These are phyloP conservation scores for Talaromyces sp. DNA, from an alignment of 2,329 filamentous ascomycete species.

Conservation along the genomic window DNA sequence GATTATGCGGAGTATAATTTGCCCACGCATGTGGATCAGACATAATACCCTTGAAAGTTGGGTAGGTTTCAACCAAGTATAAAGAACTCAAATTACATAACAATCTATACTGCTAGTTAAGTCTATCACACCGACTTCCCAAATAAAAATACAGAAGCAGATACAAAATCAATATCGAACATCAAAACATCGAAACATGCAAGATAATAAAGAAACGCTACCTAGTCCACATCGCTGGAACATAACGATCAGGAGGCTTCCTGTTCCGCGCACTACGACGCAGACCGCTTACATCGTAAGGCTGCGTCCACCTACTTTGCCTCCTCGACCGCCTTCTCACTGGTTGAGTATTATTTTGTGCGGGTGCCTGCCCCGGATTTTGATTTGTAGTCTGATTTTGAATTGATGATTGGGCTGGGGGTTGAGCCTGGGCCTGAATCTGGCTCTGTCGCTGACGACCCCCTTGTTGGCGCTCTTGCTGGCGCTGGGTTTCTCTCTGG, in stretches of 20 bases:
- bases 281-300: background rate
- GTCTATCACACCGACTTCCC: background rate
- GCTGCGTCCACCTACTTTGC: background rate
- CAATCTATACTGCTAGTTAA: background rate
- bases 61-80: no score
- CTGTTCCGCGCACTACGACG: constrained; percentile 1
- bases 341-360: background rate
- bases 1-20: constrained; percentile 48
- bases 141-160: no score
- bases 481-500: background rate
- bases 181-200: background rate
- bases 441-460: background rate
- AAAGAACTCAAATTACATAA: no score
- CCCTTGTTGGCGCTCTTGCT: background rate
- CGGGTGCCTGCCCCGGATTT: background rate
- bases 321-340: background rate
- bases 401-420: background rate
- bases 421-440: background rate
- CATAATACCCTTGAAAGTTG: background rate
- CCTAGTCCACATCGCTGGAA: background rate
- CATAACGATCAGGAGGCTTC: constrained; percentile 5
- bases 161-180: background rate
- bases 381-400: background rate
- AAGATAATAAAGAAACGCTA: no score
- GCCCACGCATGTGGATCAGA: constrained; percentile 34